Base-by-base conservation (phyloP, 176 grass and related monocot species). In the Zea luxurians region DNA sequence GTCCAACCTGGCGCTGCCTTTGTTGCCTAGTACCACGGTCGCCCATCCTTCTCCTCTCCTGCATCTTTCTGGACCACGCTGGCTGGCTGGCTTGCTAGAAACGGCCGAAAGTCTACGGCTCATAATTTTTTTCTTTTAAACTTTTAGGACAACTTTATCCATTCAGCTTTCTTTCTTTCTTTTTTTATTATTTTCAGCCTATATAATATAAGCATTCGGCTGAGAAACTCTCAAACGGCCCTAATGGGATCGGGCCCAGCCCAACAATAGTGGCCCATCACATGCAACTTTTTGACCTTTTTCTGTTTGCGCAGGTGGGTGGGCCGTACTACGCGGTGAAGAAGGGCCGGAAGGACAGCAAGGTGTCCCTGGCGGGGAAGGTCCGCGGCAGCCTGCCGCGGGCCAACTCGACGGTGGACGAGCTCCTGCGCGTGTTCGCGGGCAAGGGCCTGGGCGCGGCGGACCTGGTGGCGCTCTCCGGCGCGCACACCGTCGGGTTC, bases 291-390 rank as follows among this genome's bases (percentile, higher is more conserved):
- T 45, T 20, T 27, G 15, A 46, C 9, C 0, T 0, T 4, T 2
- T 13, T 0, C 7, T 64, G 3, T 6, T 77, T 16, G 15, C 66
- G 78, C 83, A 95, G 96, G 96, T 84, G 0, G 96, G 96, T n/a
- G 96, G 96, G 4, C 92, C 92, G 0, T 83, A 84, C 68, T 99
- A 91, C 71, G 35, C 21, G 0, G 92, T 96, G 46, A 99, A 91
- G 82, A 93, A 93, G n/a, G 96, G 96, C 0, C 53, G 96, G 5
- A 92, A 95, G 73, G 96, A 99, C 88, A 91, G 92, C 90, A 94
- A 89, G 75, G 96, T 89, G 15, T 99, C 96, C 0, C 73, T 99
- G 45, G 50, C 83, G 1, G 64, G 36, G 4, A 99, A 95, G 38
- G 92, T 93, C 46, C 69, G 72, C 8, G 63, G 17, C 41, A 93